phyloP scores from a whole-genome alignment of 305 asterid genomes.

The Ajuga reptans region DNA sequence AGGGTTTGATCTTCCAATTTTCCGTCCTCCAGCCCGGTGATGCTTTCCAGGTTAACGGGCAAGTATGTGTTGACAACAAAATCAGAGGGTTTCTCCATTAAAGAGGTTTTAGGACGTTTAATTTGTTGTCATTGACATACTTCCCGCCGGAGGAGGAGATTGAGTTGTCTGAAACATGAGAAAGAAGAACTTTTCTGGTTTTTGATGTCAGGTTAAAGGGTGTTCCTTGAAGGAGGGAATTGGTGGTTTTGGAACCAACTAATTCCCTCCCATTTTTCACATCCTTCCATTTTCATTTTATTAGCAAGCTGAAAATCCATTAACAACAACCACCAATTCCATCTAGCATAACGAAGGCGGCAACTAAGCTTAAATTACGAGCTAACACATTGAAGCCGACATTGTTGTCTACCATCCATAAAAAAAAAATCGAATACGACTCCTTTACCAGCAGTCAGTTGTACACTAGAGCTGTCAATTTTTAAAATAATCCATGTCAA shows the following conservation, averaged over 20 bases:
- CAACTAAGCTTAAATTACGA: too few relatives aligned
- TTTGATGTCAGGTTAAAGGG: neutral
- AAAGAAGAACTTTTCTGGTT: neutral
- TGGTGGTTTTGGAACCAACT: neutral
- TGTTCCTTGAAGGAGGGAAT: neutral
- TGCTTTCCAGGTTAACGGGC: neutral
- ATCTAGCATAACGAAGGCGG: too few relatives aligned
- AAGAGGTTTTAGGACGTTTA: neutral
- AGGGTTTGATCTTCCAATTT: neutral
- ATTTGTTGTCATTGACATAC: constrained; percentile 17
- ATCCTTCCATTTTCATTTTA: neutral
- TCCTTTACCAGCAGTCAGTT: too few relatives aligned
- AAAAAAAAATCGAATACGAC: too few relatives aligned
- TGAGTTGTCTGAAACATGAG: neutral
- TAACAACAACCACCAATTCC: too few relatives aligned
- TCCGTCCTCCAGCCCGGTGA: neutral
- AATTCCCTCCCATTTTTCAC: neutral
- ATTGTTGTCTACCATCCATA: too few relatives aligned
- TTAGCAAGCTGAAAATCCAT: too few relatives aligned
- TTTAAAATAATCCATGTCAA: too few relatives aligned
- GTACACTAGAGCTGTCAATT: too few relatives aligned
- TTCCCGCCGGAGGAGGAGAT: neutral
- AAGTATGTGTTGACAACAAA: constrained; percentile 25
- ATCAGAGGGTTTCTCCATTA: constrained; percentile 4
- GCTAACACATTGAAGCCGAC: too few relatives aligned